Conservation (phyloP, 805 yeast genomes). For the Wickerhamiella spandovensis region DNA sequence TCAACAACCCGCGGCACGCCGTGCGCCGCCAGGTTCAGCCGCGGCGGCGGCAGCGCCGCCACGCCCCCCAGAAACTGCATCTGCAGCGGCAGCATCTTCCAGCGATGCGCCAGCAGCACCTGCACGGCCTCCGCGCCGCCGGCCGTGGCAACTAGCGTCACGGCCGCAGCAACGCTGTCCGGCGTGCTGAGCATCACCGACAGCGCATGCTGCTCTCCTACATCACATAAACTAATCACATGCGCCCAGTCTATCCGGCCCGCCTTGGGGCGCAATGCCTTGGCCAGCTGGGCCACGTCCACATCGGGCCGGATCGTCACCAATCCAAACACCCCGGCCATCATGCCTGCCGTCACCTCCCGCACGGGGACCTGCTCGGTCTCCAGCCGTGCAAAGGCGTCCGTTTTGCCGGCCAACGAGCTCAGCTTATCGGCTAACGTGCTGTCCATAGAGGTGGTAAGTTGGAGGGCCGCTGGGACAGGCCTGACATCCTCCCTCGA, state of each 20-base stretch:
- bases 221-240: constrained; percentile 1
- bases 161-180: constrained; percentile 6
- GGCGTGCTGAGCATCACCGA: constrained; percentile 2
- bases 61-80: constrained; percentile 5
- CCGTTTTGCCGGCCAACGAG: constrained; percentile 10
- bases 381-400: constrained; percentile 7
- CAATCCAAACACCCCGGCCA: constrained; percentile 8
- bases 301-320: constrained; percentile 10
- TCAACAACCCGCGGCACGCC: constrained; percentile 11
- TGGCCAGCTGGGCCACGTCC: constrained; percentile 6
- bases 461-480: background rate
- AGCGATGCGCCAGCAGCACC: constrained; percentile 6
- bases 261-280: constrained; percentile 6
- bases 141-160: constrained; percentile 4
- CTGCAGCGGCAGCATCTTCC: constrained; percentile 6
- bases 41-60: constrained; percentile 6
- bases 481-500: too few species aligned
- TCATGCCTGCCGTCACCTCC: constrained; percentile 6
- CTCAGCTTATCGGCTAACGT: constrained; percentile 10
- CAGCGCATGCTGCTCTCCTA: background rate
- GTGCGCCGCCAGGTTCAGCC: constrained; percentile 4
- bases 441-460: constrained; percentile 4
- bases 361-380: constrained; percentile 7
- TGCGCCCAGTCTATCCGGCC: constrained; percentile 5
- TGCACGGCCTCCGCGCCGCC: constrained; percentile 7